Percentiles rank a stretch among this genome's conserved stretches.
Evolutionary conservation across 2,329 filamentous ascomycete species (phyloP).

Genomic region (Knufia petricola): DNA sequence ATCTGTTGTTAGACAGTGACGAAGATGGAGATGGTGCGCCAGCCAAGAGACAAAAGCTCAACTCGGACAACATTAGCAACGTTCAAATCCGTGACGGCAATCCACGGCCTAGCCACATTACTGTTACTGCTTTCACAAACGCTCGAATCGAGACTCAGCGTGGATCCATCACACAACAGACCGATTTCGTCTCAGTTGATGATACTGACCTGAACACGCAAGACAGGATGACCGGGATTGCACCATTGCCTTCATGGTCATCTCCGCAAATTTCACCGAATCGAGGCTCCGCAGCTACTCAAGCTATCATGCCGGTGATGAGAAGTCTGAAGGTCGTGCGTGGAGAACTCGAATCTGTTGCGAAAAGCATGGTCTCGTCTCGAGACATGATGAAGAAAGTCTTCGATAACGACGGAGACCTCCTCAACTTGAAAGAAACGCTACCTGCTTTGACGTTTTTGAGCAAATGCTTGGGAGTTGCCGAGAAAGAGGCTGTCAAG

Average conservation of each 20-base stretch:
- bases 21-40: not conserved
- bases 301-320: not conserved
- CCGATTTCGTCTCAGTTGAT: not conserved
- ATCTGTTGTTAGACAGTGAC: not conserved
- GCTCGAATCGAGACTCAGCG: not conserved
- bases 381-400: not conserved
- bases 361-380: not conserved
- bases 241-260: not conserved
- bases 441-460: not conserved
- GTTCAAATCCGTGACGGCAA: not conserved
- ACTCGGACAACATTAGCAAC: not conserved
- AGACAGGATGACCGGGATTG: not conserved
- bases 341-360: not conserved
- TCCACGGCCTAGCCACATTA: too few species aligned
- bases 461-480: not conserved
- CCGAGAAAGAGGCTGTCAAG: not conserved
- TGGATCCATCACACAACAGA: not conserved
- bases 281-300: not conserved
- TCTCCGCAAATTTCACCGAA: not conserved
- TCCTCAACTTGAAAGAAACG: not conserved
- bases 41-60: conserved; percentile 3
- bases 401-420: not conserved
- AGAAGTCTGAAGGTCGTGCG: not conserved
- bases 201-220: not conserved
- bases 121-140: not conserved